These are phyloP conservation scores for Amesomyces nigricolor DNA, from an alignment of 2,329 filamentous ascomycete genomes.

Conservation along the genomic window DNA sequence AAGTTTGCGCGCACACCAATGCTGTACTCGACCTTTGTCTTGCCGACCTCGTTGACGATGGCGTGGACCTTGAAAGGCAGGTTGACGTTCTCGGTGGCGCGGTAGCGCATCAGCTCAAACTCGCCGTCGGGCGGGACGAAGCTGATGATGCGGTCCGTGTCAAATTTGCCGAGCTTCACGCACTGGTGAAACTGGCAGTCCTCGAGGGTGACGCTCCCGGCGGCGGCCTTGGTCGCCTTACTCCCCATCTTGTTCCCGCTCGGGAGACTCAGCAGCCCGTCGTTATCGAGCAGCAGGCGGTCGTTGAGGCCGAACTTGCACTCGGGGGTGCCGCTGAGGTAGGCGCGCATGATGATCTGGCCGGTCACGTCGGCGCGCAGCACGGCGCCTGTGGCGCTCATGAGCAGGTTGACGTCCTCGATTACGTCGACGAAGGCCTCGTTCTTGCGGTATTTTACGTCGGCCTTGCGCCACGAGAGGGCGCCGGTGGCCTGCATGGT, in stretches of 20 bases:
- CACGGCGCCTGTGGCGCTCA: conserved; percentile 96
- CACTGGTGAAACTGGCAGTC: conserved; percentile 99
- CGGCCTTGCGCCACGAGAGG: conserved; percentile 90
- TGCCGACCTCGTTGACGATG: conserved; percentile 95
- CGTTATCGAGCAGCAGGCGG: conserved; percentile 79
- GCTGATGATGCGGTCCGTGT: conserved; percentile 91
- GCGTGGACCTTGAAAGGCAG: conserved; percentile 97
- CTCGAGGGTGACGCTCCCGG: conserved; percentile 90
- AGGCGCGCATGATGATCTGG: conserved; percentile 97
- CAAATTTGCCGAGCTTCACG: conserved; percentile 94
- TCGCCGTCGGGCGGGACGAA: conserved; percentile 96
- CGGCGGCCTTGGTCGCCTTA: conserved; percentile 91
- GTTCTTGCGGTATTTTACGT: conserved; percentile 99
- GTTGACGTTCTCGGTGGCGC: conserved; percentile 97
- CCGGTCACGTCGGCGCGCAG: conserved; percentile 93
- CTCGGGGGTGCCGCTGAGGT: conserved; percentile 91
- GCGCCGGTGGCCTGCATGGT: conserved; percentile 99
- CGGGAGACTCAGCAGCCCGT: conserved; percentile 59
- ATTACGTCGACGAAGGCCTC: conserved; percentile 99
- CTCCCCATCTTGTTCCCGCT: conserved; percentile 72
- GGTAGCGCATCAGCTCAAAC: conserved; percentile 98
- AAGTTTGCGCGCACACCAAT: conserved; percentile 98
- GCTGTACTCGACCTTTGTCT: conserved; percentile 97
- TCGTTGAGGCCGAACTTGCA: conserved; percentile 99
- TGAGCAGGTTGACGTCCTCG: conserved; percentile 96